These are phyloP conservation scores for Kwoniella pini DNA, from an alignment of 768 basidiomycete species.

Conservation along the genomic window DNA sequence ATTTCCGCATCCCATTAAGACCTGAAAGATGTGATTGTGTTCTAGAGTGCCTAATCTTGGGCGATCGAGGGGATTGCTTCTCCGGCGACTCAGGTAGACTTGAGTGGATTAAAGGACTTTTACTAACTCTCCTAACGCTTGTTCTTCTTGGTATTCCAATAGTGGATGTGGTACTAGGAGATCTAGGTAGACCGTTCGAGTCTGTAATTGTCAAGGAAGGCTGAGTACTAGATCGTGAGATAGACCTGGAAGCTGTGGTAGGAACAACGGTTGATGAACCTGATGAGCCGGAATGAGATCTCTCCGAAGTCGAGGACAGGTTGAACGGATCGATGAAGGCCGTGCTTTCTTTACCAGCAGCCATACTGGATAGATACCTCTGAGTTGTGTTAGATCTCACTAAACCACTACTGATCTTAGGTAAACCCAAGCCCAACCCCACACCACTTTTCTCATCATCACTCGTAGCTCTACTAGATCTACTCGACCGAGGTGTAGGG, in stretches of 20 bases:
- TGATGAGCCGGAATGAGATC: conserved; percentile 27
- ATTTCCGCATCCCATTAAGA: not conserved
- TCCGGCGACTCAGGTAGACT: conserved; percentile 7
- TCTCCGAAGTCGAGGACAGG: conserved; percentile 6
- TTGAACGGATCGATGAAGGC: conserved; percentile 22
- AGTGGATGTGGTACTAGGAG: not conserved
- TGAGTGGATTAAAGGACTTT: conserved; percentile 24
- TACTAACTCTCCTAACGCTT: conserved; percentile 18
- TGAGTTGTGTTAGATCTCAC: conserved; percentile 1
- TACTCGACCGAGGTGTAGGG: conserved; percentile 5
- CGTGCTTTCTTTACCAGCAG: not conserved
- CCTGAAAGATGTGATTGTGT: conserved; percentile 28
- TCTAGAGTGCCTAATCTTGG: conserved; percentile 31
- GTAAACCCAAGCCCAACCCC: conserved; percentile 28
- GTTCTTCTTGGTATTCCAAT: not conserved
- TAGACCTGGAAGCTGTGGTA: conserved; percentile 5
- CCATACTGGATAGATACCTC: conserved; percentile 1
- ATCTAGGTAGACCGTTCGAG: not conserved
- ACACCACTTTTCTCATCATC: conserved; percentile 8
- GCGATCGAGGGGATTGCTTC: conserved; percentile 2
- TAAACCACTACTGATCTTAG: conserved; percentile 19
- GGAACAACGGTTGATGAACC: conserved; percentile 26
- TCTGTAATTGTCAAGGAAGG: conserved; percentile 20
- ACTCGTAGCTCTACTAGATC: not conserved
- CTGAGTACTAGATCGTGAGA: conserved; percentile 25